Evolutionary conservation across 345 rosid genomes (phyloP).

Genomic region (Zanthoxylum bungeanum): DNA sequence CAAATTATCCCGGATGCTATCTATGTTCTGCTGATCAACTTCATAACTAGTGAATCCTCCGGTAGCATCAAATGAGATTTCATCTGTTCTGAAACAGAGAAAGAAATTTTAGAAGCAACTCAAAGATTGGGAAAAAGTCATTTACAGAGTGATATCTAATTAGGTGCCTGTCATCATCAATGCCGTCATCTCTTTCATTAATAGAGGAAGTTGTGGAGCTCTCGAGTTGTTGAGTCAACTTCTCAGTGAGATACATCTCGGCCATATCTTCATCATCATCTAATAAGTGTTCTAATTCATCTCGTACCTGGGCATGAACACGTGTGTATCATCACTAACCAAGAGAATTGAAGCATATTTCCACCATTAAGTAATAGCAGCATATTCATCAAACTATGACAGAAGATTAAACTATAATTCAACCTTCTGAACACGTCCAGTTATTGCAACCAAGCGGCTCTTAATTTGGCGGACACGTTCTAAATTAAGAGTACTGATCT

Average conservation of each 20-base stretch:
- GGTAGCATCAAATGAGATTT: constrained; percentile 37
- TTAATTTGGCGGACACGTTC: constrained; percentile 70
- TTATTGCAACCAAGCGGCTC: constrained; percentile 64
- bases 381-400: not conserved
- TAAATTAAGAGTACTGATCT: constrained; percentile 66
- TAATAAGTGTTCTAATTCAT: constrained; percentile 83
- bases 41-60: constrained; percentile 33
- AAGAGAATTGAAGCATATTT: constrained; percentile 6
- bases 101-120: not conserved
- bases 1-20: constrained; percentile 42
- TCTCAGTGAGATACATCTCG: constrained; percentile 93
- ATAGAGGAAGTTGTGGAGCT: constrained; percentile 57
- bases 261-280: constrained; percentile 99
- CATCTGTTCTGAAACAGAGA: constrained; percentile 39
- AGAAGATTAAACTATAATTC: not conserved
- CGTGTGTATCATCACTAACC: not conserved
- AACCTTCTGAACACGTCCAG: constrained; percentile 72
- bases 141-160: not conserved
- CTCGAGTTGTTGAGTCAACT: constrained; percentile 57
- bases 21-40: constrained; percentile 32
- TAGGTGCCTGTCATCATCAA: constrained; percentile 56
- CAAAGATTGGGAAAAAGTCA: not conserved
- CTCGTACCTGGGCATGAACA: constrained; percentile 64
- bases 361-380: not conserved
- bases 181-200: constrained; percentile 49